A percentile compares a stretch with the other conserved stretches of the same genome.
Evolutionary conservation across 2,329 filamentous ascomycete genomes (phyloP).

Genomic region (Colletotrichum euphorbiae): DNA sequence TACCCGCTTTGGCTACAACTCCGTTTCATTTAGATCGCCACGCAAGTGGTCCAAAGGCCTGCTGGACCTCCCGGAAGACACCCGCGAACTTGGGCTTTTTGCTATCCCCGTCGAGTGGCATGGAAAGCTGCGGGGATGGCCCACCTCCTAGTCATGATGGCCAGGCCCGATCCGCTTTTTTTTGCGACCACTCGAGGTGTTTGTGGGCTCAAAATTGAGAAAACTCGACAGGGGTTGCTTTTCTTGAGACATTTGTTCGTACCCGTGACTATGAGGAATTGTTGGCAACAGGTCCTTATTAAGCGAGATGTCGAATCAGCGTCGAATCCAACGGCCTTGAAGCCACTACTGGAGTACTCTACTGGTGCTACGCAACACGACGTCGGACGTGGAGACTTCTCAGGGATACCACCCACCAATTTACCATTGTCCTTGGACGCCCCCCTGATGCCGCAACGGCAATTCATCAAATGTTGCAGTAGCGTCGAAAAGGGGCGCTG

Average conservation of each 20-base stretch:
- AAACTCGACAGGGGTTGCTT: neutral
- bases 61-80: neutral
- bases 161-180: neutral
- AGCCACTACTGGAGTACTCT: neutral
- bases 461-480: constrained; percentile 10
- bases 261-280: neutral
- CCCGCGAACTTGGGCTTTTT: constrained; percentile 3
- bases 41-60: neutral
- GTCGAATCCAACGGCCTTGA: neutral
- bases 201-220: neutral
- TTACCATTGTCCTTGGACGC: constrained; percentile 8
- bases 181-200: neutral
- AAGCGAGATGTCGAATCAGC: constrained; percentile 3
- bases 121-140: constrained; percentile 10
- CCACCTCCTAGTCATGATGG: neutral
- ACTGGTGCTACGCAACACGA: neutral
- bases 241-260: neutral
- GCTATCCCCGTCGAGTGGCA: constrained; percentile 6
- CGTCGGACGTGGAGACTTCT: constrained; percentile 9
- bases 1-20: constrained; percentile 13
- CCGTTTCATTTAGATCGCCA: constrained; percentile 21
- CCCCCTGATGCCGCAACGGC: constrained; percentile 8
- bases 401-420: constrained; percentile 4
- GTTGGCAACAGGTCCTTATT: neutral
- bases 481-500: constrained; percentile 6